phyloP scores from a whole-genome alignment of 768 basidiomycete species.

The Leccinum incarnatum region DNA sequence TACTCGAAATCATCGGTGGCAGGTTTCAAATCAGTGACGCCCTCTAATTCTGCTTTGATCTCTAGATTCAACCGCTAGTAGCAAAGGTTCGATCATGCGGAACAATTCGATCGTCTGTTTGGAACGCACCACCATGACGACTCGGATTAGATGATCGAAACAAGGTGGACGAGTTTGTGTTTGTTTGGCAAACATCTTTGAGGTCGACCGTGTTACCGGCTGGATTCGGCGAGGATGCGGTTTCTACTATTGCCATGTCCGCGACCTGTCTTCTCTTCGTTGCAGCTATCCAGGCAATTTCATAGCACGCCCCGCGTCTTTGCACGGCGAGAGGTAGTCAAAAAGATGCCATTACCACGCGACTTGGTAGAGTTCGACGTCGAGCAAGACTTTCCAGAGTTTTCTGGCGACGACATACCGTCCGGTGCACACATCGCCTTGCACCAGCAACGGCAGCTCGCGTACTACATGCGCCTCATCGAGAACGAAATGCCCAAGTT shows the following conservation, averaged over 20 bases:
- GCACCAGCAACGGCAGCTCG: slow-evolving; percentile 66
- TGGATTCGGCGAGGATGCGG: slow-evolving; percentile 17
- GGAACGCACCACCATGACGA: slow-evolving; percentile 53
- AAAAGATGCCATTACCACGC: slow-evolving; percentile 38
- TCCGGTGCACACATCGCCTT: slow-evolving; percentile 70
- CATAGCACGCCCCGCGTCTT: slow-evolving; percentile 23
- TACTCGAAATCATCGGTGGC: slow-evolving; percentile 70
- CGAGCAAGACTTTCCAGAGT: slow-evolving; percentile 34
- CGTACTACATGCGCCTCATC: slow-evolving; percentile 81
- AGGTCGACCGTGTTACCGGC: background rate
- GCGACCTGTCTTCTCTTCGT: slow-evolving; percentile 12
- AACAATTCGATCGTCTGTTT: background rate
- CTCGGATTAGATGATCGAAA: background rate
- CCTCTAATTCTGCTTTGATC: slow-evolving; percentile 79
- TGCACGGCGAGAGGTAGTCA: slow-evolving; percentile 19
- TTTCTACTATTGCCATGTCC: slow-evolving; percentile 14
- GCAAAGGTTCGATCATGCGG: background rate
- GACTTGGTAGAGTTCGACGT: slow-evolving; percentile 35
- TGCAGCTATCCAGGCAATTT: slow-evolving; percentile 18
- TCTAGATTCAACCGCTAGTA: slow-evolving; percentile 57
- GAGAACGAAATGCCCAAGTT: slow-evolving; percentile 88
- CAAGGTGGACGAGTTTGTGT: slow-evolving; percentile 18
- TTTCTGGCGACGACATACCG: slow-evolving; percentile 56
- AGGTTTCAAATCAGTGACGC: slow-evolving; percentile 68
- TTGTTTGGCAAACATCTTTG: slow-evolving; percentile 21